Base-by-base conservation (phyloP, 176 grass and related monocot genomes). In the Juncus inflexus region DNA sequence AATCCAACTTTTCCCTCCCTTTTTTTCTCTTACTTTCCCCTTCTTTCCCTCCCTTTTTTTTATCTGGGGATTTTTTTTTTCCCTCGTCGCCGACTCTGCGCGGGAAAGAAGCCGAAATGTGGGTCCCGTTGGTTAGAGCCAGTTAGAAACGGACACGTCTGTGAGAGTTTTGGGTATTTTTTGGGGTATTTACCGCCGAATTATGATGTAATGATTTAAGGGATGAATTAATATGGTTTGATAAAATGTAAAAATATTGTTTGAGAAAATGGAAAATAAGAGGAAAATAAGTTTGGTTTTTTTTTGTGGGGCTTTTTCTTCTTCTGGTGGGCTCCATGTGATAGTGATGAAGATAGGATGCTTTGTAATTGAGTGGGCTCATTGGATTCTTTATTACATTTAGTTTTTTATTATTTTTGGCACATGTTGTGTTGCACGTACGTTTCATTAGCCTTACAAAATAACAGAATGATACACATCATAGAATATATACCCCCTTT, bases 31-130 rank as follows among this genome's bases (percentile, higher is more conserved):
- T 9, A 6, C 9, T 12, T 3, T n/a, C 40, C 60, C 10, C 16
- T 53, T 42, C 2, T 40, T 61, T 63, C 11, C 37, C 50, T 57
- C 14, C 12, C 38, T 8, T 73, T 40, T 64, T 58, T 57, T 45
- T 66, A n/a, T 50, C 11, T 28, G 47, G 35, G 41, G 51, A 58
- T 57, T 56, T 7, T 75, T 7, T 75, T 54, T 76, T 45, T 75
- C 47, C 9, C 60, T 75, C 47, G 19, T 28, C 40, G 58, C 57
- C 65, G 51, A 49, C 55, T 35, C 43, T 67, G 64, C 74, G 64
- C 74, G 64, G 64, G 74, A 77, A 77, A 69, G 63, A 54, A 28
- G 12, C 6, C 54, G 55, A 76, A 60, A n/a, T 14, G 62, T 49
- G 52, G 60, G 50, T 58, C 42, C 74, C 41, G 15, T 65, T 19